phyloP scores from a whole-genome alignment of 192 early-diverging fungal genomes.

The Linnemannia zychae region DNA sequence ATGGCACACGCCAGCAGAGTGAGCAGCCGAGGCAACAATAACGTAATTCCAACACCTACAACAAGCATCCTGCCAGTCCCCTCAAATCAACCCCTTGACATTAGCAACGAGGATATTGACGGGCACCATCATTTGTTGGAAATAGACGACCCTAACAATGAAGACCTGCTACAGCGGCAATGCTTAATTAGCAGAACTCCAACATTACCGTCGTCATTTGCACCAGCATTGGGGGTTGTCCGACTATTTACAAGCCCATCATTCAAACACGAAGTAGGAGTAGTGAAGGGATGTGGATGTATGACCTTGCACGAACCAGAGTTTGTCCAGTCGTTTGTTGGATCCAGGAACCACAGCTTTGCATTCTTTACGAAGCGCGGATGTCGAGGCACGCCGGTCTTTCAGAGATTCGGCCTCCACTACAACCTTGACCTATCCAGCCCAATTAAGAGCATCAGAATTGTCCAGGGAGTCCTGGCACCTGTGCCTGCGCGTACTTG shows the following conservation, averaged over 20 bases:
- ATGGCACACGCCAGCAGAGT: neutral
- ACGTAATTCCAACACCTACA: neutral
- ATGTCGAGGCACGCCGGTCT: neutral
- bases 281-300: neutral
- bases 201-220: neutral
- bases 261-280: neutral
- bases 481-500: constrained; percentile 8
- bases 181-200: neutral
- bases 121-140: neutral
- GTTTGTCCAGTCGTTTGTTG: neutral
- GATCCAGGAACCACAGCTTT: constrained; percentile 10
- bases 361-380: neutral
- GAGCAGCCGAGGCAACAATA: neutral
- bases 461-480: neutral
- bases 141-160: neutral
- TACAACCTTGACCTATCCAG: neutral
- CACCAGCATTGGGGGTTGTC: neutral
- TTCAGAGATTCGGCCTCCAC: constrained; percentile 5
- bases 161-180: neutral
- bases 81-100: neutral
- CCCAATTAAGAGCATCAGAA: neutral
- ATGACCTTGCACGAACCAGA: neutral
- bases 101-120: neutral
- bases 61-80: neutral
- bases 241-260: neutral